Base-by-base conservation (phyloP, 202 grass and related monocot genomes). In the Panicum virgatum region DNA sequence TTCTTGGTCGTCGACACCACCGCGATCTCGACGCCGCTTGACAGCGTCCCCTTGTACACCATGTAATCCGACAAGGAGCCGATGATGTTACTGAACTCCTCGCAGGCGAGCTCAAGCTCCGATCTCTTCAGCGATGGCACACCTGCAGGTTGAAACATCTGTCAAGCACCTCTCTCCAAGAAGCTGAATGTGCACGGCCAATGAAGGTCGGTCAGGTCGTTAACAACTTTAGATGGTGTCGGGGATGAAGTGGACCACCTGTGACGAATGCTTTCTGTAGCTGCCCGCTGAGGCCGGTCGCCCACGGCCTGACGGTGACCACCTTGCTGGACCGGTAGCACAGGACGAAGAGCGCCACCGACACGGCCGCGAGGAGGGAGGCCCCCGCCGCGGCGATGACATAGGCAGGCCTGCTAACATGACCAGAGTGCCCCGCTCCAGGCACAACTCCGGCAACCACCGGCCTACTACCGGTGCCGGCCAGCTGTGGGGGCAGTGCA, bases 31-130 rank as follows among this genome's bases (percentile, higher is more conserved):
- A 91, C 91, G 11, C 94, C 94, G 76, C 79, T 90, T 0, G 91
- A 94, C 47, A 97, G 37, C 14, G 94, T 97, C 32, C 94, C 94
- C 78, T 97, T 97, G 75, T 91, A 97, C 87, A 97, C 79, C 46
- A 84, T 88, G 77, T 88, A 89, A 13, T 82, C 90, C 4, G 84
- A 34, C 63, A 92, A 0, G 62, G 72, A 61, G 8, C 94, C 94
- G 71, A 97, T 97, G 69, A 97, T 82, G 79, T 97, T 97, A 80
- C 94, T 97, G 80, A 97, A 97, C 63, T 88, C 87, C 74, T 97
- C 94, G 66, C 94, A 97, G 42, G 94, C 91, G 9, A 73, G 48
- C 83, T 92, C 57, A 4, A 97, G 79, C 87, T 97, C 94, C 34
- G 78, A 68, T 46, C 86, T 80, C 83, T 88, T 97, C n/a, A 97